Evolutionary conservation across 2,329 filamentous ascomycete genomes (phyloP).

Genomic region (Alternaria arbusti): DNA sequence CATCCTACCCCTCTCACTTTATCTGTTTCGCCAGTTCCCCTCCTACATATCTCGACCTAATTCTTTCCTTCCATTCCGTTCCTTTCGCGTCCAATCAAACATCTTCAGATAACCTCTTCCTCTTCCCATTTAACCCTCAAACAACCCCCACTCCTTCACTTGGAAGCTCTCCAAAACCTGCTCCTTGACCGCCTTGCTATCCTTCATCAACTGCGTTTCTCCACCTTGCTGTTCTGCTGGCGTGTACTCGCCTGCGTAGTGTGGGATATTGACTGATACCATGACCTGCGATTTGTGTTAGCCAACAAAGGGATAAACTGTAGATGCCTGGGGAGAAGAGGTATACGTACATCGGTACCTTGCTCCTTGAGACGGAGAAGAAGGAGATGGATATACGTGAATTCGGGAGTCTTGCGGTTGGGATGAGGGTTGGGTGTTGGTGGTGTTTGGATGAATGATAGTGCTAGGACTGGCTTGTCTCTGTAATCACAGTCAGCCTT

Average conservation of each 20-base stretch:
- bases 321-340: too few relatives aligned
- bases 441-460: conserved; percentile 66
- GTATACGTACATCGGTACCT: conserved; percentile 65
- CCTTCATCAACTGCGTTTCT: conserved; percentile 65
- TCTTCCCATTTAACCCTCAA: conserved; percentile 49
- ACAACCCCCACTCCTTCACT: conserved; percentile 81
- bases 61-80: neutral
- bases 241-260: conserved; percentile 76
- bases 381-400: conserved; percentile 78
- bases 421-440: conserved; percentile 40
- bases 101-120: neutral
- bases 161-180: conserved; percentile 76
- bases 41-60: neutral
- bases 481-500: conserved; percentile 22
- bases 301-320: neutral
- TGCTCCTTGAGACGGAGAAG: conserved; percentile 77
- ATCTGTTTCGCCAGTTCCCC: neutral
- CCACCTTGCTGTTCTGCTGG: conserved; percentile 69
- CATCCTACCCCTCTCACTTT: neutral
- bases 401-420: conserved; percentile 52
- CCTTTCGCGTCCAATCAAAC: neutral
- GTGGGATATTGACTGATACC: conserved; percentile 86
- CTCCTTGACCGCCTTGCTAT: conserved; percentile 67
- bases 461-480: conserved; percentile 67
- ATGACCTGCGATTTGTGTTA: conserved; percentile 57